These are phyloP conservation scores for Cordia subcordata DNA, from an alignment of 257 asterid species.

Conservation along the genomic window DNA sequence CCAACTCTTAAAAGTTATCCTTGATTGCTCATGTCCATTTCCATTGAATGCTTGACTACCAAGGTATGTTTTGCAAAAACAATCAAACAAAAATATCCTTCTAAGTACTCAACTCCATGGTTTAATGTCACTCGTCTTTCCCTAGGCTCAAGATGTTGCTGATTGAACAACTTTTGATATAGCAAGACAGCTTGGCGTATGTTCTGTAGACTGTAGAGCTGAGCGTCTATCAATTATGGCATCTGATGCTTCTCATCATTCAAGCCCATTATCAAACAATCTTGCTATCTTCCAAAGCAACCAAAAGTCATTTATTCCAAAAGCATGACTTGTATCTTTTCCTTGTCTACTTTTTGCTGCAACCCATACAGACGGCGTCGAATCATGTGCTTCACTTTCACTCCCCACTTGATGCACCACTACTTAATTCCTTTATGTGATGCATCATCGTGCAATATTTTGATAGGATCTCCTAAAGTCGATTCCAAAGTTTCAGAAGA, in stretches of 20 bases:
- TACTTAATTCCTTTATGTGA: conserved; percentile 38
- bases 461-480: conserved; percentile 86
- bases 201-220: conserved; percentile 87
- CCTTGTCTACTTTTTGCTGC: conserved; percentile 35
- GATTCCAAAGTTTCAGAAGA: conserved; percentile 82
- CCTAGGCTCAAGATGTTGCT: conserved; percentile 92
- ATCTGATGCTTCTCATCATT: conserved; percentile 93
- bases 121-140: conserved; percentile 93
- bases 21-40: conserved; percentile 72
- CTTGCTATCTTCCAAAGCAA: conserved; percentile 88
- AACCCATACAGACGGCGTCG: conserved; percentile 33
- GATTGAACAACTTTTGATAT: conserved; percentile 81
- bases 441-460: conserved; percentile 47
- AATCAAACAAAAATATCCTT: conserved; percentile 91
- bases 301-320: conserved; percentile 91
- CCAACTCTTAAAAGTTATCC: conserved; percentile 87
- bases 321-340: conserved; percentile 51
- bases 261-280: conserved; percentile 94
- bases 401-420: conserved; percentile 38
- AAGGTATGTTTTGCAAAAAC: conserved; percentile 97
- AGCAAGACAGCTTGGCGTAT: conserved; percentile 97
- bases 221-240: conserved; percentile 91
- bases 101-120: conserved; percentile 99
- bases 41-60: conserved; percentile 99
- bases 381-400: conserved; percentile 46